Percentiles rank a stretch among this genome's conserved stretches.
phyloP scores from a whole-genome alignment of 1,284 basidiomycete genomes.

The Cryptococcus maquisensis region DNA sequence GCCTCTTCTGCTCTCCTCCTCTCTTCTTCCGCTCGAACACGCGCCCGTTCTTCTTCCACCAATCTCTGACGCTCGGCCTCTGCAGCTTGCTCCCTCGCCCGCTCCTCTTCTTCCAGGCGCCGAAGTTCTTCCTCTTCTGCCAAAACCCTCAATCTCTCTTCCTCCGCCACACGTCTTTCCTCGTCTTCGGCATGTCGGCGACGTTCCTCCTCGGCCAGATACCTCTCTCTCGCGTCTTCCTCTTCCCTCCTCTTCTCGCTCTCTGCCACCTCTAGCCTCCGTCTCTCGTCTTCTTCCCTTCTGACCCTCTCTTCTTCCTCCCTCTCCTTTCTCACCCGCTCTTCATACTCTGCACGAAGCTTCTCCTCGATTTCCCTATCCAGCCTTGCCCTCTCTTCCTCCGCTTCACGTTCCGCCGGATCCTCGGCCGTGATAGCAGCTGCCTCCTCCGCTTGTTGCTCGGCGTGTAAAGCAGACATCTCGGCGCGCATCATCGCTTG shows the following conservation, averaged over 20 bases:
- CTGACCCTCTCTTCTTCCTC: conserved; percentile 3
- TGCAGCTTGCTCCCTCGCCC: conserved; percentile 5
- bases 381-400: conserved; percentile 4
- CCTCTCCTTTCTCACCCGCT: not conserved
- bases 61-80: not conserved
- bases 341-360: too few relatives aligned
- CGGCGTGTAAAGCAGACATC: not conserved
- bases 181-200: conserved; percentile 9
- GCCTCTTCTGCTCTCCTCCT: conserved; percentile 1
- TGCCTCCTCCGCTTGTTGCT: not conserved
- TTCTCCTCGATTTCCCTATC: conserved; percentile 6
- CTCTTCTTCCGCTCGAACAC: conserved; percentile 2
- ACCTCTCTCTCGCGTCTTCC: conserved; percentile 9
- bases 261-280: conserved; percentile 7
- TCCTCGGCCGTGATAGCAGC: conserved; percentile 3
- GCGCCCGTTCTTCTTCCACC: conserved; percentile 4
- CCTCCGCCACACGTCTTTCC: not conserved
- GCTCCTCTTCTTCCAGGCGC: not conserved
- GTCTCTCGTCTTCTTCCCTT: conserved; percentile 11
- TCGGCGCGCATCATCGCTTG: not conserved
- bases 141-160: not conserved
- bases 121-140: not conserved
- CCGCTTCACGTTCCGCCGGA: not conserved
- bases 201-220: conserved; percentile 10
- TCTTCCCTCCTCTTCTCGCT: conserved; percentile 4